These are phyloP conservation scores for Malus hybrid DNA, from an alignment of 331 rosid genomes.

Conservation along the genomic window DNA sequence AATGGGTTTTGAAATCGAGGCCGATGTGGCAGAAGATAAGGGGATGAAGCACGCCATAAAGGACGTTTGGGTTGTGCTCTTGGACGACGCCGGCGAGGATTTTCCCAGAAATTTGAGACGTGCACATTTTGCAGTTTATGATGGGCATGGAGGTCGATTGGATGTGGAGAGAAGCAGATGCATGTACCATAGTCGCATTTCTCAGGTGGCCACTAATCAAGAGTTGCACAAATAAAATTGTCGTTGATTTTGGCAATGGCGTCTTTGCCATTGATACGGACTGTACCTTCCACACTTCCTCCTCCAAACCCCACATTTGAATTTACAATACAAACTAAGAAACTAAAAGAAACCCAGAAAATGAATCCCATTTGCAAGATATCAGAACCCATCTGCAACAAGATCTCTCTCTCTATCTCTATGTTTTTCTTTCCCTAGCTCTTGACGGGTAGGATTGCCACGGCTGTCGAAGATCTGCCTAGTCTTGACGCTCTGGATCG, in stretches of 20 bases:
- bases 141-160: slow-evolving; percentile 88
- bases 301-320: slow-evolving; percentile 16
- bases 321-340: slow-evolving; percentile 14
- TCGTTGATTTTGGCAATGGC: slow-evolving; percentile 55
- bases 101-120: slow-evolving; percentile 62
- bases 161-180: slow-evolving; percentile 76
- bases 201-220: slow-evolving; percentile 99
- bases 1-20: slow-evolving; percentile 50
- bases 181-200: slow-evolving; percentile 89
- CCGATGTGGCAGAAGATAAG: slow-evolving; percentile 76
- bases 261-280: slow-evolving; percentile 46
- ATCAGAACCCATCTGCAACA: too few relatives aligned
- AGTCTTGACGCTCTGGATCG: too few relatives aligned
- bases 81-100: slow-evolving; percentile 48
- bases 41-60: slow-evolving; percentile 81
- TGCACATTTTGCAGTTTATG: slow-evolving; percentile 79
- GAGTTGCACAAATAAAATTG: slow-evolving; percentile 83
- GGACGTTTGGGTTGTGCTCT: slow-evolving; percentile 67
- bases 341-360: slow-evolving; percentile 27
- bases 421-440: too few relatives aligned
- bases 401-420: too few relatives aligned
- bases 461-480: too few relatives aligned
- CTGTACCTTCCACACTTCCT: slow-evolving; percentile 33
- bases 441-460: too few relatives aligned
- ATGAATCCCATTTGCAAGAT: slow-evolving; percentile 25